These are phyloP conservation scores for Monilinia fructicola DNA, from an alignment of 2,329 filamentous ascomycete species.

Conservation along the genomic window DNA sequence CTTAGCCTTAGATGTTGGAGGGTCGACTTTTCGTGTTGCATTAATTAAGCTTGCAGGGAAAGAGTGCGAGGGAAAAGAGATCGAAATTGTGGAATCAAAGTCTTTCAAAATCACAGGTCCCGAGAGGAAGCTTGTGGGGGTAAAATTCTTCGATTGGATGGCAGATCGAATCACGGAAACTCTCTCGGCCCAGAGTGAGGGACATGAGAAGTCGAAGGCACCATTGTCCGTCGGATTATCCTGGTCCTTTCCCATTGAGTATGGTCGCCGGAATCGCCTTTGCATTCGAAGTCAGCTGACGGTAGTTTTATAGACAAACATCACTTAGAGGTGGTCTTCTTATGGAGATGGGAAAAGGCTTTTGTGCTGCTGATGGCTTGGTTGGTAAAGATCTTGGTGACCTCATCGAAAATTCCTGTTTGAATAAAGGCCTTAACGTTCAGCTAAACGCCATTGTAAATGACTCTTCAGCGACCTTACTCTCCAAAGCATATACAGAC, in stretches of 20 bases:
- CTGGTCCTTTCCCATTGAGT: slow-evolving; percentile 72
- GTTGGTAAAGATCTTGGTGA: slow-evolving; percentile 60
- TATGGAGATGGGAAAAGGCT: slow-evolving; percentile 65
- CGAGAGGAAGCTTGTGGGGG: slow-evolving; percentile 58
- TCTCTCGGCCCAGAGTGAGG: slow-evolving; percentile 47
- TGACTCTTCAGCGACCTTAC: slow-evolving; percentile 64
- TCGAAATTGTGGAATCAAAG: slow-evolving; percentile 54
- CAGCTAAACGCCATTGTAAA: slow-evolving; percentile 63
- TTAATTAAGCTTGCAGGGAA: slow-evolving; percentile 59
- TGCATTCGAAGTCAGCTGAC: slow-evolving; percentile 34
- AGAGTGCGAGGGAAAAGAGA: slow-evolving; percentile 45
- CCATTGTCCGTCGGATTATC: slow-evolving; percentile 61
- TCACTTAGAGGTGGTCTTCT: slow-evolving; percentile 60
- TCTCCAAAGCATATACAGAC: slow-evolving; percentile 60
- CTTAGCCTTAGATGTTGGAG: slow-evolving; percentile 66
- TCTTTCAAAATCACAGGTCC: slow-evolving; percentile 57
- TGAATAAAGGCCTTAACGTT: slow-evolving; percentile 49
- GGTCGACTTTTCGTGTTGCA: slow-evolving; percentile 65
- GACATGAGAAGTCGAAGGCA: slow-evolving; percentile 39
- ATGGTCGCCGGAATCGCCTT: slow-evolving; percentile 39
- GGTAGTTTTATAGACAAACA: slow-evolving; percentile 54
- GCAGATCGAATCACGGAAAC: slow-evolving; percentile 59
- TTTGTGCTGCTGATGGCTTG: slow-evolving; percentile 58
- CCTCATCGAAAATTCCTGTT: slow-evolving; percentile 57
- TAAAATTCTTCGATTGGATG: slow-evolving; percentile 68